phyloP scores from a whole-genome alignment of 1,284 basidiomycete genomes.

The Mycena sp. region DNA sequence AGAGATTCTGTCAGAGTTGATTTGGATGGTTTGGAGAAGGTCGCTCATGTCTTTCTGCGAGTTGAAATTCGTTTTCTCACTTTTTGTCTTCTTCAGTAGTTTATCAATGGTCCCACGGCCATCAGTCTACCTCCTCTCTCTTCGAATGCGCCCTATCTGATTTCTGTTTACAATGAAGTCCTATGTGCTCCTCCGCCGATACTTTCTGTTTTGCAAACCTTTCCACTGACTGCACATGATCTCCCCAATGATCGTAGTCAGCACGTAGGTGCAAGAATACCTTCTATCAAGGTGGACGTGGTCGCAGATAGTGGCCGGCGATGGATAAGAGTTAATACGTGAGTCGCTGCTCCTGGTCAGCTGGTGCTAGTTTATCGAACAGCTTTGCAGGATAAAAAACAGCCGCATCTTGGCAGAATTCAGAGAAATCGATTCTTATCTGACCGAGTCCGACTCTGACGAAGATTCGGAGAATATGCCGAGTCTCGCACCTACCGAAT shows the following conservation, averaged over 20 bases:
- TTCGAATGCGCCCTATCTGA: constrained; percentile 74
- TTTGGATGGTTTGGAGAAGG: constrained; percentile 64
- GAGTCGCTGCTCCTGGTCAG: constrained; percentile 41
- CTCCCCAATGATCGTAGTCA: constrained; percentile 21
- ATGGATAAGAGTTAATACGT: constrained; percentile 91
- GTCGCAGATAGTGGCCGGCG: constrained; percentile 75
- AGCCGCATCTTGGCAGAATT: constrained; percentile 81
- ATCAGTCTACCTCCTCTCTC: constrained; percentile 60
- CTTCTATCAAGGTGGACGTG: constrained; percentile 79
- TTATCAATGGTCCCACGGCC: constrained; percentile 58
- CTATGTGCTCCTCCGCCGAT: constrained; percentile 66
- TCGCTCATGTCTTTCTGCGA: constrained; percentile 33
- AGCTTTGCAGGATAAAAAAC: constrained; percentile 71
- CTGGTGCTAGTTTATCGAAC: background rate
- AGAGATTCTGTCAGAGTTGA: constrained; percentile 55
- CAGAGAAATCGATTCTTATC: constrained; percentile 82
- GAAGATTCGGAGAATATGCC: constrained; percentile 50
- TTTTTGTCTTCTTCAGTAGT: constrained; percentile 59
- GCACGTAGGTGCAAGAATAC: constrained; percentile 43
- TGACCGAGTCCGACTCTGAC: constrained; percentile 72
- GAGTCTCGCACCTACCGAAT: constrained; percentile 57
- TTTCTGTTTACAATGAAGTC: constrained; percentile 59
- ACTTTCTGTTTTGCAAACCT: constrained; percentile 66
- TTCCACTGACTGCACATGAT: constrained; percentile 37
- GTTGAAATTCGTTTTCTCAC: constrained; percentile 31